Evolutionary conservation across 257 asterid species (phyloP).

Genomic region (Eucommia ulmoides): DNA sequence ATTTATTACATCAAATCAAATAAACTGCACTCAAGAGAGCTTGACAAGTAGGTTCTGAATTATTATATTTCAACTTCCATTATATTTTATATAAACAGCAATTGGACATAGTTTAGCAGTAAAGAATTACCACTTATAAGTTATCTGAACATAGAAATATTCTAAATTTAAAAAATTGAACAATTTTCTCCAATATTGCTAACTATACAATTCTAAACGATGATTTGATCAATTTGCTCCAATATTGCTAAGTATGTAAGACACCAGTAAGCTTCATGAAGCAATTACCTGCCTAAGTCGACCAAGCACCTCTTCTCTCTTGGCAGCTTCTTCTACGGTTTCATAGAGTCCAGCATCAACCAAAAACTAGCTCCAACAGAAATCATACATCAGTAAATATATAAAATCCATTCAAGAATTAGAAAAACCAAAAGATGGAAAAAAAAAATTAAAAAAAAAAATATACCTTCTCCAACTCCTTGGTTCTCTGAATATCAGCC

Average conservation of each 20-base stretch:
- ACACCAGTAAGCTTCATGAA: not conserved
- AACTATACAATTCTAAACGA: not conserved
- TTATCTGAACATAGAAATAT: not conserved
- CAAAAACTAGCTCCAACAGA: conserved; percentile 68
- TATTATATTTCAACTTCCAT: too few relatives aligned
- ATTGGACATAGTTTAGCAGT: too few relatives aligned
- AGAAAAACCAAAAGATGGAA: not conserved
- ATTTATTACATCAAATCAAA: too few relatives aligned
- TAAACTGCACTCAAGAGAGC: too few relatives aligned
- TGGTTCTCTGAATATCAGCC: conserved; percentile 44
- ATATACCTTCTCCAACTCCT: conserved; percentile 71
- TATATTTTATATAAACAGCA: too few relatives aligned
- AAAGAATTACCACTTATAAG: not conserved
- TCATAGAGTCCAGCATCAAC: conserved; percentile 66
- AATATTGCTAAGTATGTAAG: not conserved
- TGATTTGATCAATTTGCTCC: not conserved
- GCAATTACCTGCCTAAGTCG: conserved; percentile 60
- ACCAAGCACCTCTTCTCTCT: conserved; percentile 56
- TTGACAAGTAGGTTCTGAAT: too few relatives aligned
- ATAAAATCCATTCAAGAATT: not conserved
- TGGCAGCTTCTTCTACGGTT: conserved; percentile 56
- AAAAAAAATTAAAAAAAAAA: not conserved
- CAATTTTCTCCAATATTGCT: not conserved
- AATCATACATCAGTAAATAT: conserved; percentile 8
- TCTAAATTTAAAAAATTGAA: not conserved